These are phyloP conservation scores for Lichtheimia ornata DNA, from an alignment of 371 early-diverging fungal species.

Conservation along the genomic window DNA sequence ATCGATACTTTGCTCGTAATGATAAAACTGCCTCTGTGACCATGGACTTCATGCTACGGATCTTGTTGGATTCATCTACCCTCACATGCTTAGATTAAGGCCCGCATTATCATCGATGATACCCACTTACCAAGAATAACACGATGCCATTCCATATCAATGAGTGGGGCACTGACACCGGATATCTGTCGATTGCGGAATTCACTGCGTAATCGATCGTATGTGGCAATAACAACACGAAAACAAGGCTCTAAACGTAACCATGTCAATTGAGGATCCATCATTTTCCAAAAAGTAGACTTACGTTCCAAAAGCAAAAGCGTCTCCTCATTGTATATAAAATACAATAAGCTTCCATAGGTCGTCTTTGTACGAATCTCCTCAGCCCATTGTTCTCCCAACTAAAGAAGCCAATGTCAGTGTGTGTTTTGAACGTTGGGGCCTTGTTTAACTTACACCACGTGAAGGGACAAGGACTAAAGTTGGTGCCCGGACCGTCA, in stretches of 20 bases:
- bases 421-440: not conserved
- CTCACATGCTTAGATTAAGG: not conserved
- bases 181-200: slow-evolving; percentile 19
- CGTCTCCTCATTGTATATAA: slow-evolving; percentile 36
- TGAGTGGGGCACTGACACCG: slow-evolving; percentile 27
- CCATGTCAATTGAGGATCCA: no score
- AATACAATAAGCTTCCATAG: slow-evolving; percentile 45
- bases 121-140: slow-evolving; percentile 35
- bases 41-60: slow-evolving; percentile 40
- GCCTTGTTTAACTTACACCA: slow-evolving; percentile 24
- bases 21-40: slow-evolving; percentile 28
- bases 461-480: slow-evolving; percentile 41
- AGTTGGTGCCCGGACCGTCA: slow-evolving; percentile 30
- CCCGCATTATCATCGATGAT: not conserved
- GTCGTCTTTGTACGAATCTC: slow-evolving; percentile 62
- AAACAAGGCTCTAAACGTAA: slow-evolving; percentile 30
- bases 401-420: slow-evolving; percentile 12
- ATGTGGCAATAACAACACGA: slow-evolving; percentile 42
- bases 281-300: not conserved
- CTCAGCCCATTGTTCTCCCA: slow-evolving; percentile 67
- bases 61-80: slow-evolving; percentile 88
- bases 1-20: slow-evolving; percentile 51
- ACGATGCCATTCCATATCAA: slow-evolving; percentile 51
- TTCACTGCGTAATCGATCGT: slow-evolving; percentile 39
- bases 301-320: slow-evolving; percentile 38